These are phyloP conservation scores for Neoarthrinium moseri DNA, from an alignment of 2,329 filamentous ascomycete species.

Conservation along the genomic window DNA sequence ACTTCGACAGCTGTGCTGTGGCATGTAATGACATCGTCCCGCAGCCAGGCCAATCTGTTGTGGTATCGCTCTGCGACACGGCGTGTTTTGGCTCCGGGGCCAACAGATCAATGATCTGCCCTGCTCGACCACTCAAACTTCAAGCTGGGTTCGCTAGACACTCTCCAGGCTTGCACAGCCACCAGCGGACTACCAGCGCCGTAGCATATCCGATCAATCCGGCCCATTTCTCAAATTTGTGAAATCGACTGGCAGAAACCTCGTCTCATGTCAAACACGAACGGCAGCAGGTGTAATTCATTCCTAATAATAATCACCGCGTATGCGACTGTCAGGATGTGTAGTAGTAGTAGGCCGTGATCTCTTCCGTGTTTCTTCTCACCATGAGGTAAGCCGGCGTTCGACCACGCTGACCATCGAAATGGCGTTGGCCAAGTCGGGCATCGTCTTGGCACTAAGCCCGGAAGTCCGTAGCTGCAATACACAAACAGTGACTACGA, in stretches of 20 bases:
- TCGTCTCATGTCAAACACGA: conserved; percentile 5
- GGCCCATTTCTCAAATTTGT: conserved; percentile 9
- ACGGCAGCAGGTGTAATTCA: conserved; percentile 2
- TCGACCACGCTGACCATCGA: no score
- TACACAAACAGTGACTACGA: background rate
- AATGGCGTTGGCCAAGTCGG: no score
- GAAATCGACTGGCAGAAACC: background rate
- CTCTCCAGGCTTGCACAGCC: conserved; percentile 7
- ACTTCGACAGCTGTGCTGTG: background rate
- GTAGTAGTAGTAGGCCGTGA: no score
- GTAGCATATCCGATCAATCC: conserved; percentile 9
- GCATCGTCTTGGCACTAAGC: no score
- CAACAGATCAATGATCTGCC: conserved; percentile 11
- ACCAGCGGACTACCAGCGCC: conserved; percentile 7
- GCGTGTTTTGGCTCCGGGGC: conserved; percentile 15
- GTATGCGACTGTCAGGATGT: no score
- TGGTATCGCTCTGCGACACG: conserved; percentile 16
- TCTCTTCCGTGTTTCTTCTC: no score
- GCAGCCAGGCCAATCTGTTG: background rate
- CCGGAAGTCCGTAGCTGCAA: background rate
- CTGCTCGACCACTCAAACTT: conserved; percentile 1
- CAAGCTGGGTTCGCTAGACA: background rate
- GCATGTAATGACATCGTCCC: conserved; percentile 6
- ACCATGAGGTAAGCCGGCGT: background rate
- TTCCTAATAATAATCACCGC: no score